Percentiles rank a stretch among this genome's conserved stretches.
Conservation (phyloP, 2,329 filamentous ascomycete species). For the Truncatella angustata region DNA sequence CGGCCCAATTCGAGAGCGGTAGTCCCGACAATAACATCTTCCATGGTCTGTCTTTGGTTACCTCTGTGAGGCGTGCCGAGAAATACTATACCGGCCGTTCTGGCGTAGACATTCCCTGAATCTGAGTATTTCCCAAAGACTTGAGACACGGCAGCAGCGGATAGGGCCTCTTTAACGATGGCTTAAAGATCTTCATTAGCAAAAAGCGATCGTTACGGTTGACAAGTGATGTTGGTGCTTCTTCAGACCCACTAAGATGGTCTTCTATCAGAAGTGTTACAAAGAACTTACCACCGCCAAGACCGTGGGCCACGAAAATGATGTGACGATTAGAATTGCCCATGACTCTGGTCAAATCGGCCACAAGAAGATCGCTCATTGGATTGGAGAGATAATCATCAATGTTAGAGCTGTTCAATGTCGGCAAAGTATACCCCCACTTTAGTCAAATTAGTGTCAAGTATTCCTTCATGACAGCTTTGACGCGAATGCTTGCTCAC, state of each 20-base stretch:
- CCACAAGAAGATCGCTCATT: slow-evolving; percentile 2
- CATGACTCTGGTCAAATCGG: slow-evolving; percentile 6
- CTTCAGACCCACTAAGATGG: no score
- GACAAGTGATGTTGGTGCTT: no score
- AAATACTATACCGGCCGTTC: slow-evolving; percentile 10
- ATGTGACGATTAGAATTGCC: slow-evolving; percentile 1
- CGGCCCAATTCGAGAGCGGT: slow-evolving; percentile 1
- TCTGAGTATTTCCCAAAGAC: slow-evolving; percentile 11
- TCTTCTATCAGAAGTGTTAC: neutral
- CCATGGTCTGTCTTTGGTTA: slow-evolving; percentile 2
- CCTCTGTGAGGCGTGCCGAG: slow-evolving; percentile 11
- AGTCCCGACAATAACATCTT: slow-evolving; percentile 4
- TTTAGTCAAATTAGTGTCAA: neutral
- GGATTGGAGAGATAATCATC: neutral
- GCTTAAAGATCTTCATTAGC: neutral
- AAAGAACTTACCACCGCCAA: slow-evolving; percentile 7
- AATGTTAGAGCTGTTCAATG: neutral
- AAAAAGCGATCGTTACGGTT: neutral
- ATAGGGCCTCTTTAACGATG: slow-evolving; percentile 12
- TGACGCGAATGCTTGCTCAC: neutral
- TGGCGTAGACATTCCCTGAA: slow-evolving; percentile 10
- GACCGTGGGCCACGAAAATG: slow-evolving; percentile 12
- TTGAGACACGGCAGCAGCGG: slow-evolving; percentile 9
- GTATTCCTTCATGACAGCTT: neutral
- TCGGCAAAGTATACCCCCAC: neutral